These are phyloP conservation scores for Venturia nashicola DNA, from an alignment of 2,329 filamentous ascomycete genomes.

Conservation along the genomic window DNA sequence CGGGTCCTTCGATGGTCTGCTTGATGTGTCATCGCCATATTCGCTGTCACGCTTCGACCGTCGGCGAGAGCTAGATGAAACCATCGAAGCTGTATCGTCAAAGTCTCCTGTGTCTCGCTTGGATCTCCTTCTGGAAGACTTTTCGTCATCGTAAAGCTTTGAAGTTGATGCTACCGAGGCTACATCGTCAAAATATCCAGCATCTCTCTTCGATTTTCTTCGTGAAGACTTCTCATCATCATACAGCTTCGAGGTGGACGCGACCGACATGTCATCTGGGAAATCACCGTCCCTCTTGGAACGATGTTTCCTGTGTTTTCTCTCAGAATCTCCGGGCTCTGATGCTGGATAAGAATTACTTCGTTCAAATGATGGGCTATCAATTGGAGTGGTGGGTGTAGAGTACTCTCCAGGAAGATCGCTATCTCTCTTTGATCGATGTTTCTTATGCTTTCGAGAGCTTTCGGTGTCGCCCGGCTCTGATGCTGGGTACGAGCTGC, in stretches of 20 bases:
- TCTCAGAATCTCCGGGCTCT: slow-evolving; percentile 10
- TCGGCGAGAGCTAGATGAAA: background rate
- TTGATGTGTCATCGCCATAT: slow-evolving; percentile 6
- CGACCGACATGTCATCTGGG: slow-evolving; percentile 7
- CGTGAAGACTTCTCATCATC: slow-evolving; percentile 27
- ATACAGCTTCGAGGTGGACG: slow-evolving; percentile 12
- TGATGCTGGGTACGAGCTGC: background rate
- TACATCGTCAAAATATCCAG: slow-evolving; percentile 1
- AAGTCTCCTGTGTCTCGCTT: background rate
- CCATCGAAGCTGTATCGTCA: background rate
- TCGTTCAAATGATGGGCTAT: background rate
- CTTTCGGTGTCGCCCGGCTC: slow-evolving; percentile 10
- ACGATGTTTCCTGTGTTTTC: slow-evolving; percentile 23
- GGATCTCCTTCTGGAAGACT: background rate
- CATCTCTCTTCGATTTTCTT: slow-evolving; percentile 19
- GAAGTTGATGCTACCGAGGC: slow-evolving; percentile 12
- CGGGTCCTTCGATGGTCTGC: slow-evolving; percentile 11
- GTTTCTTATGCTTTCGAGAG: slow-evolving; percentile 22
- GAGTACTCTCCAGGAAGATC: slow-evolving; percentile 5
- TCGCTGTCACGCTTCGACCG: slow-evolving; percentile 20
- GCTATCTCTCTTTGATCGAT: slow-evolving; percentile 20
- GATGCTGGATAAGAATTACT: slow-evolving; percentile 5
- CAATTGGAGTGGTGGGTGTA: background rate
- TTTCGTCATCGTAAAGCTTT: slow-evolving; percentile 6
- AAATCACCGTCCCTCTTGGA: slow-evolving; percentile 17